Evolutionary conservation across 2,329 filamentous ascomycete genomes (phyloP), one percentile per base, ranked within the genome.

Genomic region (Colletotrichum somersetense): DNA sequence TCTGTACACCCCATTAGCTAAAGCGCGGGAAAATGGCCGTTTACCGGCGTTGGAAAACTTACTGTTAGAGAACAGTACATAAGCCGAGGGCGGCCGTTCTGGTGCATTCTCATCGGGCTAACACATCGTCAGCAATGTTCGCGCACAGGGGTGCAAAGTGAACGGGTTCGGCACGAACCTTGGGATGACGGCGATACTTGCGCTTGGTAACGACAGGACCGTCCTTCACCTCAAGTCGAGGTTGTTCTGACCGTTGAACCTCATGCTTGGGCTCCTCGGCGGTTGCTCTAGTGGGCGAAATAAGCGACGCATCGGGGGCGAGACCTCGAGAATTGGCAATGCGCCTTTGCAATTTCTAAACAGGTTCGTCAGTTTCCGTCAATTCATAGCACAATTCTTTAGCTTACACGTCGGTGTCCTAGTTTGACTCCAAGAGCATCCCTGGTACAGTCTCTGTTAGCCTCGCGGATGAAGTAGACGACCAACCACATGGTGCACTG

Each of bases 21-120:
- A 30, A 33, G 44, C 23, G 30, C 20, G 10, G 10, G 8, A 7
- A 20, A 33, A 20, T 23, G 62, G 12, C 20, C 20, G 48, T 33
- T 33, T 23, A 5, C 26, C n/a, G 56, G 35, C 12, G 55, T 33
- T 65, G 14, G 5, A 62, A 8, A 42, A 86, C 91, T 84, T 81
- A 93, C 92, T 93, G 77, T 96, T 96, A 0, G 93, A 95, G 78
- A 96, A 96, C 20, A 96, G 88, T 16, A 96, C 93, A 81, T 96
- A 96, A 62, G 93, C 93, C 5, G 93, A 96, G 0, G 93, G 92
- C 1, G 93, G 92, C 33, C 93, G 87, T 77, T 95, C 93, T 1
- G 93, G 93, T 0, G 93, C 93, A 82, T 93, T 90, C 71, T 94
- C 91, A 76, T 96, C 93, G 4, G 92, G 86, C 89, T 94, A 33